Base-by-base conservation (phyloP, 1,139 yeast genomes). In the Debaryomycetaceae sp. region DNA sequence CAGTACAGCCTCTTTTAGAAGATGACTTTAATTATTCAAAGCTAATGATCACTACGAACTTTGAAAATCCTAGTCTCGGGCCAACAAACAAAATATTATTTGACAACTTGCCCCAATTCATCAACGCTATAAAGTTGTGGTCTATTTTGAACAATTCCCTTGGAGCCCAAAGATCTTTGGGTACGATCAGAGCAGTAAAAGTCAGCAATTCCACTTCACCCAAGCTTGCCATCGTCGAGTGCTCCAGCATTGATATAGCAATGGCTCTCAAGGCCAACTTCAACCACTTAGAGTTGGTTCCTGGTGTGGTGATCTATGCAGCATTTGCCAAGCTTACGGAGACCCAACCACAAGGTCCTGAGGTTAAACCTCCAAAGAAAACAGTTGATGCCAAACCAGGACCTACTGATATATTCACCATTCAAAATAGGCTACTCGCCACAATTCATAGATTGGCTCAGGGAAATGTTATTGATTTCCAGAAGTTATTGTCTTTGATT, bases 241-340 rank as follows among this genome's bases (percentile, higher is more conserved):
- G 88, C 64, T 72, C 78, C 5, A 71, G 76, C 35, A 68, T 86
- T 11, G 96, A 88, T 40, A 71, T 82, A 36, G 96, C 98, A 9
- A 81, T 87, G 75, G 78, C 75, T 39, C 88, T 96, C 41, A 84
- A 84, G 57, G 85, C 87, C 5, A 80, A 75, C 41, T 78, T 90
- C 57, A 87, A 86, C 57, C 95, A 90, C 51, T 81, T 84, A 54
- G 97, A 91, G 59, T 72, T 93, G 36, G 79, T 83, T 49, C 86
- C 91, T 1, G 96, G 96, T 0, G 71, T 75, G 38, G 73, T 79
- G 27, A 76, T 87, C 58, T 72, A 78, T 44, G 83, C 82, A 40
- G 84, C 86, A 0, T 85, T 84, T 70, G 91, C 89, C 4, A 81
- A 80, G 56, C 71, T 84, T 33, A 61, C 75, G 36, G 72, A 67